These are phyloP conservation scores for Turritis glabra DNA, from an alignment of 345 rosid genomes.

Conservation along the genomic window DNA sequence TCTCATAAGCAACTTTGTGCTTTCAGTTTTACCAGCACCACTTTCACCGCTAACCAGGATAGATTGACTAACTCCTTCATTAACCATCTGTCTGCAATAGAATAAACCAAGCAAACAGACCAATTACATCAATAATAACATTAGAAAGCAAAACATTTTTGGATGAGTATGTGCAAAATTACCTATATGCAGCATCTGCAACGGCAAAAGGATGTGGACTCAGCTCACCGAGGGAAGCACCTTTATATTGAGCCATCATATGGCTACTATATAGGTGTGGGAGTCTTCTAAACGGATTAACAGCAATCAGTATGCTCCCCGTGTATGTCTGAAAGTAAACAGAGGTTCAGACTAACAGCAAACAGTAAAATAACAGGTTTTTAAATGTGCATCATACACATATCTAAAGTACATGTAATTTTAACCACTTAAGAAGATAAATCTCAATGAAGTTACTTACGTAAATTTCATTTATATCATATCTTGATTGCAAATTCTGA, in stretches of 20 bases:
- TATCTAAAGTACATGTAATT: background rate
- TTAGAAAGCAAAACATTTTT: background rate
- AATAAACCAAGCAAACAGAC: slow-evolving; percentile 13
- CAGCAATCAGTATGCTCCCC: slow-evolving; percentile 95
- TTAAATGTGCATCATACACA: background rate
- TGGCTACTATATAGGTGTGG: slow-evolving; percentile 94
- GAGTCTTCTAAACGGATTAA: slow-evolving; percentile 88
- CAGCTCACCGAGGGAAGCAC: slow-evolving; percentile 93
- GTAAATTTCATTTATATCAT: slow-evolving; percentile 96
- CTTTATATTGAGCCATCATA: slow-evolving; percentile 98
- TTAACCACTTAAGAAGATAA: slow-evolving; percentile 19
- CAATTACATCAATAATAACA: background rate
- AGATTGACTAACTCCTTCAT: slow-evolving; percentile 85
- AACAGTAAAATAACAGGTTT: background rate
- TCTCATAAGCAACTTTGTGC: slow-evolving; percentile 94
- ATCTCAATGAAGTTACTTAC: slow-evolving; percentile 67
- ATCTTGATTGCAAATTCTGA: slow-evolving; percentile 92
- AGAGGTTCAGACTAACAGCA: background rate
- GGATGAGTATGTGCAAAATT: background rate
- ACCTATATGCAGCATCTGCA: slow-evolving; percentile 99
- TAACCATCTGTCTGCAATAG: slow-evolving; percentile 78
- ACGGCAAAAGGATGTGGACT: slow-evolving; percentile 99
- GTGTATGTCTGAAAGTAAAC: slow-evolving; percentile 75
- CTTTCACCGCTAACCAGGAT: slow-evolving; percentile 99
- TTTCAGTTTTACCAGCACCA: slow-evolving; percentile 99